Evolutionary conservation across 768 basidiomycete genomes (phyloP).

Genomic region (Lactarius tabidus): DNA sequence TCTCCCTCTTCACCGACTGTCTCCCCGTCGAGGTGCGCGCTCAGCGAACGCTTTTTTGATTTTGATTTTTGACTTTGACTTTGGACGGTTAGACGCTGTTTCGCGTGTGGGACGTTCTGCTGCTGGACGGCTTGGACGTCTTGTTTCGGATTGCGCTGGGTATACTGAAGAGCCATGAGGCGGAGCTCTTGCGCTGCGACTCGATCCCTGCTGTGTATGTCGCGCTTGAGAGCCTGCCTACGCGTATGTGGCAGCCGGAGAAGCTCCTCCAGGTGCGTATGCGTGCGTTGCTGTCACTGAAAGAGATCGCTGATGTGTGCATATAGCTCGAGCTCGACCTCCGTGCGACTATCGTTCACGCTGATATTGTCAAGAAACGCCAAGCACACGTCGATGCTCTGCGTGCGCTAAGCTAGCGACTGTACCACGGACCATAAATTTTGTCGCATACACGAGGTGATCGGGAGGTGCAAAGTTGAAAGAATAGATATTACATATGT

Average conservation of each 20-base stretch:
- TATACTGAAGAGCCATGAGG: slow-evolving; percentile 79
- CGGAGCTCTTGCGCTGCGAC: slow-evolving; percentile 77
- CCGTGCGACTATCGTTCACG: slow-evolving; percentile 44
- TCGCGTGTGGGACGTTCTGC: slow-evolving; percentile 93
- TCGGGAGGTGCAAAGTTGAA: neutral
- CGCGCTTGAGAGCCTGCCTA: slow-evolving; percentile 83
- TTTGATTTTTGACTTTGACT: too few relatives aligned
- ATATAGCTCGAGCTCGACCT: slow-evolving; percentile 54
- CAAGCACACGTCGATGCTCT: slow-evolving; percentile 47
- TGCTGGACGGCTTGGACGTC: slow-evolving; percentile 89
- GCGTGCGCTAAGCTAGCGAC: slow-evolving; percentile 25
- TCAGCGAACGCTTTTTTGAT: too few relatives aligned
- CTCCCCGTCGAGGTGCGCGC: slow-evolving; percentile 82
- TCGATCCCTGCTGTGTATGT: slow-evolving; percentile 89
- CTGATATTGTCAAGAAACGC: slow-evolving; percentile 51
- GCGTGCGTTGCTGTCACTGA: neutral
- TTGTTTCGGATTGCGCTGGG: slow-evolving; percentile 87
- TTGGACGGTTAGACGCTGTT: slow-evolving; percentile 95
- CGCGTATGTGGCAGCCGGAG: slow-evolving; percentile 91
- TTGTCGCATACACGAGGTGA: neutral
- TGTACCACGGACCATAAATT: neutral
- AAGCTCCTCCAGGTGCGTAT: slow-evolving; percentile 76
- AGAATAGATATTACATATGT: neutral
- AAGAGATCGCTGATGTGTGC: neutral
- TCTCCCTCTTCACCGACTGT: slow-evolving; percentile 94